Evolutionary conservation across 306 rosid genomes (phyloP), one percentile per base, ranked within the genome.

Genomic region (Cucumis hystrix): DNA sequence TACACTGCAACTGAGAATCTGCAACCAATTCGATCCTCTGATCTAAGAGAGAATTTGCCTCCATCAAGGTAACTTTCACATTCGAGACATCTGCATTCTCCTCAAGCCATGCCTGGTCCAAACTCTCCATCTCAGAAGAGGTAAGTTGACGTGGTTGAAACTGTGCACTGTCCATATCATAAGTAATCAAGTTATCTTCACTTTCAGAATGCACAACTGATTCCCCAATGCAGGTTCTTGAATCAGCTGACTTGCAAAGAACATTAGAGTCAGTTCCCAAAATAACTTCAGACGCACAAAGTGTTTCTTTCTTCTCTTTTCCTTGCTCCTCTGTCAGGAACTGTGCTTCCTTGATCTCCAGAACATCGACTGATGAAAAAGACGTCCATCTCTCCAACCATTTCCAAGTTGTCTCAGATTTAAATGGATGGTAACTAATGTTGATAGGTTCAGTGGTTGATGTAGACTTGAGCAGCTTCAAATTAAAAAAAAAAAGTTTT

Each of bases 351-450:
- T 77, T 82, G 58, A 75, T 16, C 79, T 88, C 87, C 10, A 66
- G 82, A 79, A 74, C 35, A 80, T 84, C 86, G 60, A 59, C 68
- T 12, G 90, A 76, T 60, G 93, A 83, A 41, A 86, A 86, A 74
- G 91, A 79, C 87, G 88, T 90, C 99, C 99, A 95, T 76, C 95
- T 95, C 88, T 95, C 99, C 88, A 95, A 79, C 99, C 99, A 95
- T 76, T 85, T 87, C 99, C 96, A 90, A 65, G 93, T 91, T 80
- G 97, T 88, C 78, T 91, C 92, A 14, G 87, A 79, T 83, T 95
- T 92, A 63, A 88, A 88, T 80, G 90, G 89, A 76, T 88, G 88
- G 57, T 97, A 90, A 83, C 85, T 88, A 49, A 92, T 83, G 82
- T 78, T 81, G 83, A 95, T 88, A 76, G 85, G 82, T 83, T 87